Conservation (phyloP, 1,284 basidiomycete species). For the Irpex rosettiformis region DNA sequence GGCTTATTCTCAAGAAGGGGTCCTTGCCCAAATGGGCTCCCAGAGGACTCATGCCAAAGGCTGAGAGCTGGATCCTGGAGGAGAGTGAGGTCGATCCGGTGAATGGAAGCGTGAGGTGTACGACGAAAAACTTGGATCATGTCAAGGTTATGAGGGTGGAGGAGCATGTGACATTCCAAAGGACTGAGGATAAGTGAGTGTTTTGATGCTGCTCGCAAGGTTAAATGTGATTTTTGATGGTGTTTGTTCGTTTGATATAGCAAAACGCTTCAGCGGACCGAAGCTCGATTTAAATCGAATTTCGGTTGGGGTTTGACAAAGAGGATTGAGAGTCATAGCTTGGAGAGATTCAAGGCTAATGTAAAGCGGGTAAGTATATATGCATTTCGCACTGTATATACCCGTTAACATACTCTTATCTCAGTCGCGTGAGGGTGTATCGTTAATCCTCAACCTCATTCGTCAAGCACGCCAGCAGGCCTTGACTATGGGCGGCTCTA, state of each 20-base stretch:
- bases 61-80: constrained; percentile 86
- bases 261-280: constrained; percentile 72
- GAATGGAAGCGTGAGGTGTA: constrained; percentile 65
- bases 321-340: constrained; percentile 73
- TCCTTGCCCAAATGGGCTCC: constrained; percentile 90
- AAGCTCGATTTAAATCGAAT: constrained; percentile 71
- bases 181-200: constrained; percentile 61
- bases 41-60: constrained; percentile 69
- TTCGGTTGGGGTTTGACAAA: constrained; percentile 84
- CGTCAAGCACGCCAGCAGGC: constrained; percentile 73
- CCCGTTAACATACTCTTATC: constrained; percentile 18
- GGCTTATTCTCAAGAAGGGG: constrained; percentile 90
- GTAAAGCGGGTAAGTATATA: constrained; percentile 58
- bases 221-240: not conserved
- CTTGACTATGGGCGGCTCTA: constrained; percentile 51
- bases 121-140: constrained; percentile 79
- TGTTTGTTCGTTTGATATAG: too few relatives aligned
- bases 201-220: not conserved
- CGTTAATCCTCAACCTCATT: constrained; percentile 66
- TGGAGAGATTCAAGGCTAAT: constrained; percentile 74
- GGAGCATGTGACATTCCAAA: constrained; percentile 65
- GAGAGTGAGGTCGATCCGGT: constrained; percentile 86
- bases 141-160: constrained; percentile 82
- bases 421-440: constrained; percentile 80
- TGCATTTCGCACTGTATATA: constrained; percentile 2